Conservation (phyloP, 306 rosid genomes). For the Cucumis sativus region Cucumber_9930_V3 NC_026657.2:27175001-27175500, state of each 20-base stretch:
- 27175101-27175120: constrained; percentile 54
- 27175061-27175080: constrained; percentile 66
- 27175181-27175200: constrained; percentile 43
- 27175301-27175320: not conserved
- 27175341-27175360: not conserved
- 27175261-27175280: not conserved
- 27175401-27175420: not conserved
- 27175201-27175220: constrained; percentile 52
- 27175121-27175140: constrained; percentile 86
- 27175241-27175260: not conserved
- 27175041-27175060: constrained; percentile 39
- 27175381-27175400: not conserved
- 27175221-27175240: constrained; percentile 15
- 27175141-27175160: constrained; percentile 99
- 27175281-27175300: not conserved
- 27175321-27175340: not conserved
- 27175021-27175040: constrained; percentile 44
- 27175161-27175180: constrained; percentile 81
- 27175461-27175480: not conserved
- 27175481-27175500: not conserved
- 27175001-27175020: constrained; percentile 82
- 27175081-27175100: constrained; percentile 58
- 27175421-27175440: not conserved
- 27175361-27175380: not conserved
- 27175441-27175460: not conserved